These are phyloP conservation scores for Alternaria consortialis DNA, from an alignment of 2,329 filamentous ascomycete genomes.

Conservation along the genomic window DNA sequence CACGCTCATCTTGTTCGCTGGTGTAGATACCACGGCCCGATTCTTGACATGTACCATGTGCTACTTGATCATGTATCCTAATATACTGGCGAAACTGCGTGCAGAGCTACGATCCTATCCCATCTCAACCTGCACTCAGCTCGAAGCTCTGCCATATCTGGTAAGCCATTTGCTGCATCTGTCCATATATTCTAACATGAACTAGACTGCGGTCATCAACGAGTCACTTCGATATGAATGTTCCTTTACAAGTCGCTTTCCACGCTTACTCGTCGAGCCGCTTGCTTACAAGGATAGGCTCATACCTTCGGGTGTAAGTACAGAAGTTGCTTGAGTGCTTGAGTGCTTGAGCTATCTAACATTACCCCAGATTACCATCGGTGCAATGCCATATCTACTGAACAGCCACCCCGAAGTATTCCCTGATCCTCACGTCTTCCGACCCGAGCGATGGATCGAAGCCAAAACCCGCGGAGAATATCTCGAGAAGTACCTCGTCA, in stretches of 20 bases:
- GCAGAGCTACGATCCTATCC: background rate
- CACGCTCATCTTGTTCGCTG: slow-evolving; percentile 41
- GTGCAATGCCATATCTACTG: slow-evolving; percentile 29
- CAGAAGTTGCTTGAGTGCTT: background rate
- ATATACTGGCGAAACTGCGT: slow-evolving; percentile 8
- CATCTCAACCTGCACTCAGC: slow-evolving; percentile 5
- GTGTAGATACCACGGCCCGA: slow-evolving; percentile 46
- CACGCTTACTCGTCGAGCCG: slow-evolving; percentile 29
- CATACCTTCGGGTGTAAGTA: slow-evolving; percentile 28
- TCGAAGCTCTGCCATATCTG: slow-evolving; percentile 24
- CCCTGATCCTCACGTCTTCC: slow-evolving; percentile 27
- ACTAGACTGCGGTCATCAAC: slow-evolving; percentile 20
- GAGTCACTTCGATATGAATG: slow-evolving; percentile 19
- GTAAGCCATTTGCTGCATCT: slow-evolving; percentile 1
- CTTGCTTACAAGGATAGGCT: slow-evolving; percentile 22
- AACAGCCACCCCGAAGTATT: slow-evolving; percentile 34
- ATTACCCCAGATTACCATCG: slow-evolving; percentile 28
- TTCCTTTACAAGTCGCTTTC: slow-evolving; percentile 22
- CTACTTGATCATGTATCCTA: slow-evolving; percentile 15
- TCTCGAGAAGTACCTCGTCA: slow-evolving; percentile 49
- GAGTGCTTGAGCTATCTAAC: background rate
- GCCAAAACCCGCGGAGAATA: slow-evolving; percentile 16
- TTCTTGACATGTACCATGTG: slow-evolving; percentile 17
- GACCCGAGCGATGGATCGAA: slow-evolving; percentile 28
- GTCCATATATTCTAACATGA: background rate